Evolutionary conservation across 2,329 filamentous ascomycete species (phyloP).

Genomic region (Exophiala oligosperma): DNA sequence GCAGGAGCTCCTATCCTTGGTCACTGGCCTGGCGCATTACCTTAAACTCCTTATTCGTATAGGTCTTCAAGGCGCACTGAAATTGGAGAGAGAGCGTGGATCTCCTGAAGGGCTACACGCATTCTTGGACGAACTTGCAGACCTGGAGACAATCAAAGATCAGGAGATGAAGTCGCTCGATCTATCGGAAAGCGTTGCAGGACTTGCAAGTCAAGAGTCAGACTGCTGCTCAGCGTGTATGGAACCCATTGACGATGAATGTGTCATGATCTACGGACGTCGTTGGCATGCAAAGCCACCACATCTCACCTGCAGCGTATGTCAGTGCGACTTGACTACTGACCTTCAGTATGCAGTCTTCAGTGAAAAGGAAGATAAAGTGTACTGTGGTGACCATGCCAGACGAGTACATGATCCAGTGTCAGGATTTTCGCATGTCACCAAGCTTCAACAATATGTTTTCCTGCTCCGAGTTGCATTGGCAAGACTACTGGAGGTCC

Average conservation of each 20-base stretch:
- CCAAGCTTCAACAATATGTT: constrained; percentile 89
- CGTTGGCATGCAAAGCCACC: constrained; percentile 73
- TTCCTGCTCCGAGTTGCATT: constrained; percentile 90
- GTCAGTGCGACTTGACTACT: constrained; percentile 70
- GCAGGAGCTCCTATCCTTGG: constrained; percentile 94
- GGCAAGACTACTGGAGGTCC: constrained; percentile 81
- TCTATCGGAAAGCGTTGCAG: constrained; percentile 63
- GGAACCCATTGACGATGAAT: constrained; percentile 92
- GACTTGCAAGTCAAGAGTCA: constrained; percentile 71
- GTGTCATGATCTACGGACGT: constrained; percentile 70
- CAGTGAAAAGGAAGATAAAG: constrained; percentile 65
- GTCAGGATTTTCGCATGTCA: constrained; percentile 70
- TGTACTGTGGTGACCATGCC: constrained; percentile 64
- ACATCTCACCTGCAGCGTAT: constrained; percentile 71
- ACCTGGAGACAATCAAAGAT: constrained; percentile 75
- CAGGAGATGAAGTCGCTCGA: constrained; percentile 67
- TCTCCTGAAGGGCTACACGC: constrained; percentile 73
- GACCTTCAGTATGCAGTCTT: constrained; percentile 69
- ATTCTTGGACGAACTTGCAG: constrained; percentile 80
- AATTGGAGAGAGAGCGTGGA: constrained; percentile 80
- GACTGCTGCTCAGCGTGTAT: constrained; percentile 82
- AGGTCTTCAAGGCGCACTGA: constrained; percentile 88
- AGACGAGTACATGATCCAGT: constrained; percentile 56
- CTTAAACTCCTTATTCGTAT: constrained; percentile 96
- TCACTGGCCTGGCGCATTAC: constrained; percentile 95